These are phyloP conservation scores for Orbilia blumenaviensis DNA, from an alignment of 2,329 filamentous ascomycete species.

Conservation along the genomic window DNA sequence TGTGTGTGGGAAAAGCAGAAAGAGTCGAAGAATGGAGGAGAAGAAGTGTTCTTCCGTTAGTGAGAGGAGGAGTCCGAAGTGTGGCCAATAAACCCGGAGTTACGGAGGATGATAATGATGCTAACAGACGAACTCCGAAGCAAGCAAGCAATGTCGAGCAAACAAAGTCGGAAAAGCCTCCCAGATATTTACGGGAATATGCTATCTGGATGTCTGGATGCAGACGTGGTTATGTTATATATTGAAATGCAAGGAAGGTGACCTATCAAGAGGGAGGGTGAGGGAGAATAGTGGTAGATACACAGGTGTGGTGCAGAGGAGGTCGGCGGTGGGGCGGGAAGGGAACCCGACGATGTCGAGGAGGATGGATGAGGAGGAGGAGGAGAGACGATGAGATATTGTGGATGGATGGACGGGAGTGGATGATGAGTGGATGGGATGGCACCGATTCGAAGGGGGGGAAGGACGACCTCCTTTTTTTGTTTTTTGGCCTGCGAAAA, in stretches of 20 bases:
- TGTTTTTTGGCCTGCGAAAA: conserved; percentile 15
- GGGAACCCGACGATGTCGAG: conserved; percentile 9
- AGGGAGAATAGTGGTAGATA: not conserved
- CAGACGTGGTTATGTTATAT: not conserved
- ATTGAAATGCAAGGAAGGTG: conserved; percentile 6
- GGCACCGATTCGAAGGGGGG: not conserved
- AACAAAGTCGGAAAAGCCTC: conserved; percentile 38
- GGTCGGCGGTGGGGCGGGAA: conserved; percentile 9
- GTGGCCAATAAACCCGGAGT: conserved; percentile 50
- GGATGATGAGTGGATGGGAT: conserved; percentile 21
- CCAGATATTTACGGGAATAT: conserved; percentile 24
- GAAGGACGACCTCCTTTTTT: conserved; percentile 48
- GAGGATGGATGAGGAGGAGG: not conserved
- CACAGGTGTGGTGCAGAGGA: not conserved
- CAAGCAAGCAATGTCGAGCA: conserved; percentile 39
- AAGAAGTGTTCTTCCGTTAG: conserved; percentile 42
- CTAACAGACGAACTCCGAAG: conserved; percentile 33
- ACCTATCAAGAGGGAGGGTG: not conserved
- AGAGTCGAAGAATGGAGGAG: conserved; percentile 3
- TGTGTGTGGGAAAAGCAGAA: conserved; percentile 13
- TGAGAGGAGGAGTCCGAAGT: conserved; percentile 34
- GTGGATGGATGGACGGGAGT: conserved; percentile 15
- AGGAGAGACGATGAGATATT: conserved; percentile 28
- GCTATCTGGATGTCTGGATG: not conserved
- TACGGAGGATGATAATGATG: conserved; percentile 36